Evolutionary conservation across 192 early-diverging fungal genomes (phyloP).

Genomic region (Ambispora gerdemannii): DNA sequence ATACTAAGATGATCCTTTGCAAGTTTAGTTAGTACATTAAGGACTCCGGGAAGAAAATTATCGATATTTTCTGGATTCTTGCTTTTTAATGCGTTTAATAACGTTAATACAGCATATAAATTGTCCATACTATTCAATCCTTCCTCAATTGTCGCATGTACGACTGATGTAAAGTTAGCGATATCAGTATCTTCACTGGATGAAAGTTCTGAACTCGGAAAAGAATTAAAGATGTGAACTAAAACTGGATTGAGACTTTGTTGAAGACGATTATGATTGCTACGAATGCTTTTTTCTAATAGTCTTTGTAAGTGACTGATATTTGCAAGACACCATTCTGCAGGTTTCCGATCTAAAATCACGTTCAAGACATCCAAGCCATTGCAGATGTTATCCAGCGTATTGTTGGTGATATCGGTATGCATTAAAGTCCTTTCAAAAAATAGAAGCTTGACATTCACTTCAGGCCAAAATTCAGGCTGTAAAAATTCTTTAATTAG

Average conservation of each 20-base stretch:
- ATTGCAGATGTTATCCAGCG: slow-evolving; percentile 56
- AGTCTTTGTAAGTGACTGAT: slow-evolving; percentile 58
- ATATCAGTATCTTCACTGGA: slow-evolving; percentile 38
- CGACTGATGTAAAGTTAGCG: slow-evolving; percentile 52
- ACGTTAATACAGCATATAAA: slow-evolving; percentile 61
- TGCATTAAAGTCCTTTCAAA: slow-evolving; percentile 63
- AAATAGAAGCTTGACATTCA: slow-evolving; percentile 58
- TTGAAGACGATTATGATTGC: slow-evolving; percentile 72
- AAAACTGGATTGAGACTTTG: slow-evolving; percentile 70
- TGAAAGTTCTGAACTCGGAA: slow-evolving; percentile 5
- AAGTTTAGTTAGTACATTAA: slow-evolving; percentile 81
- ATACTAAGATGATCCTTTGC: slow-evolving; percentile 74
- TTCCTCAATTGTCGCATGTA: slow-evolving; percentile 65
- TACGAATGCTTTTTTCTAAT: slow-evolving; percentile 67
- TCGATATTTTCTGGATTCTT: slow-evolving; percentile 66
- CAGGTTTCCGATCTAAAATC: slow-evolving; percentile 58
- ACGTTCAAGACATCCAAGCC: slow-evolving; percentile 66
- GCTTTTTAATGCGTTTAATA: slow-evolving; percentile 64
- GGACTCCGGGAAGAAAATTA: slow-evolving; percentile 68
- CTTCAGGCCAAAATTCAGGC: slow-evolving; percentile 69
- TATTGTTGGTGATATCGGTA: slow-evolving; percentile 56
- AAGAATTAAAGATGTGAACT: slow-evolving; percentile 62
- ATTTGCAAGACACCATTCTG: slow-evolving; percentile 65
- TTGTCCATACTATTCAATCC: slow-evolving; percentile 64
- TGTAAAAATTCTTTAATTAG: slow-evolving; percentile 60